phyloP scores from a whole-genome alignment of 345 rosid species.

The Eucalyptus tenuipes region DNA sequence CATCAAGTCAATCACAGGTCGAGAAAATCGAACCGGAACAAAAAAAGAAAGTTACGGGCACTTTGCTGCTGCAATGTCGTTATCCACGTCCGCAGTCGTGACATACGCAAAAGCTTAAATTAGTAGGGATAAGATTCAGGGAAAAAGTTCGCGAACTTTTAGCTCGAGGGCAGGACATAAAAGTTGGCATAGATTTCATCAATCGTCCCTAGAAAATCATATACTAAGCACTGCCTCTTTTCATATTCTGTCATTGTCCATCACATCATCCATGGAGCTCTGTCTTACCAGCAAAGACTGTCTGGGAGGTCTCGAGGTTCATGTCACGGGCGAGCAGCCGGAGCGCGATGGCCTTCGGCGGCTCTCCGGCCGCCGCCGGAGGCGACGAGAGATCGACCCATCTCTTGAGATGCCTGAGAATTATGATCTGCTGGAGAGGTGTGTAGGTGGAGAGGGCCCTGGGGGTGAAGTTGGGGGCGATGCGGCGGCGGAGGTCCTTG shows the following conservation, averaged over 20 bases:
- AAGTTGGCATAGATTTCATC: background rate
- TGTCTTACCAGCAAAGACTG: conserved; percentile 38
- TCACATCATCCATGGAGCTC: background rate
- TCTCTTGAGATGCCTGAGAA: conserved; percentile 37
- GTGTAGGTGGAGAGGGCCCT: conserved; percentile 70
- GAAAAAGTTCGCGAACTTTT: background rate
- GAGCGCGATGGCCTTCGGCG: conserved; percentile 8
- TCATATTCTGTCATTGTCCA: background rate
- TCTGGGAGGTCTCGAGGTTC: conserved; percentile 84
- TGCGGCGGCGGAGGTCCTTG: conserved; percentile 63
- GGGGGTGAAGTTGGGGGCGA: conserved; percentile 78
- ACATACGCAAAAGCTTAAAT: background rate
- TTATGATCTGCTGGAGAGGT: conserved; percentile 45
- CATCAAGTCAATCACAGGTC: background rate
- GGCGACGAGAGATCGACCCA: conserved; percentile 28
- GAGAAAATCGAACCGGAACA: background rate
- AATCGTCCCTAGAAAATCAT: background rate
- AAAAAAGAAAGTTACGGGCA: background rate
- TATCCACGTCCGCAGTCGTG: background rate
- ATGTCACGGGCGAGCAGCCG: conserved; percentile 53
- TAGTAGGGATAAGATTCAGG: background rate
- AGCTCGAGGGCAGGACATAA: background rate
- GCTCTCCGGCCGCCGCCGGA: background rate
- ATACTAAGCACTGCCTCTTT: background rate
- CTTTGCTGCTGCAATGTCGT: background rate